Percentiles rank a stretch among this genome's conserved stretches.
phyloP scores from a whole-genome alignment of 352 stramenopile genomes.

The Pilasporangium apinafurcum region DNA sequence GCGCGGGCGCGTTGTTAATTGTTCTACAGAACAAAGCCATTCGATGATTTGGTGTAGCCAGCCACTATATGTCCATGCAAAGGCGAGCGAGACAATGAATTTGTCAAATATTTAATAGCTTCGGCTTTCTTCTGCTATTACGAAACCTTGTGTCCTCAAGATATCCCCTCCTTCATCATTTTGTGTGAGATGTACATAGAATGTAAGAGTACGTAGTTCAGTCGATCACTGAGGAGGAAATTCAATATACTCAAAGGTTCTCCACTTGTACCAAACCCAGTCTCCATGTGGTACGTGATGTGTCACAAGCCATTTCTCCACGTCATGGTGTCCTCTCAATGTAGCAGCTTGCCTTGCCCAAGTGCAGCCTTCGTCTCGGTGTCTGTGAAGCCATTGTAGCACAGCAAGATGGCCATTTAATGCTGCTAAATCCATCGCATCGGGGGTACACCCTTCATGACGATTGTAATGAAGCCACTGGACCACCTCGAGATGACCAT shows the following conservation, averaged over 20 bases:
- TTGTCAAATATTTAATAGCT: not conserved
- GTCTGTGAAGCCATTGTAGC: not conserved
- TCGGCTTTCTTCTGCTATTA: no score
- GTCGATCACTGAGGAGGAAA: no score
- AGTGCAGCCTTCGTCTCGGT: not conserved
- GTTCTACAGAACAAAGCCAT: not conserved
- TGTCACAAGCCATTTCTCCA: no score
- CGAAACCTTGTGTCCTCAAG: no score
- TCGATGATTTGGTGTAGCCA: conserved; percentile 34
- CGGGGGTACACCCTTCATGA: conserved; percentile 27
- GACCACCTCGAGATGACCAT: conserved; percentile 51
- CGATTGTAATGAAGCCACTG: conserved; percentile 52
- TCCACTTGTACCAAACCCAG: no score
- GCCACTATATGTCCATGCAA: conserved; percentile 32
- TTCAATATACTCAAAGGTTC: no score
- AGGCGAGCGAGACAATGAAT: conserved; percentile 1
- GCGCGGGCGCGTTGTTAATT: conserved; percentile 4
- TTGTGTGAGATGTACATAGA: no score
- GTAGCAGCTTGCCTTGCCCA: no score
- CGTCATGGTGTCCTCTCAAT: no score
- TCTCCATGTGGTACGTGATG: no score
- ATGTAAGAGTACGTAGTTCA: no score
- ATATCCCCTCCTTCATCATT: no score
- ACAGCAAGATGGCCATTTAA: conserved; percentile 2
- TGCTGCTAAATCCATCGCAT: conserved; percentile 1